phyloP scores from a whole-genome alignment of 306 rosid species.

The Mimosa bimucronata region DNA sequence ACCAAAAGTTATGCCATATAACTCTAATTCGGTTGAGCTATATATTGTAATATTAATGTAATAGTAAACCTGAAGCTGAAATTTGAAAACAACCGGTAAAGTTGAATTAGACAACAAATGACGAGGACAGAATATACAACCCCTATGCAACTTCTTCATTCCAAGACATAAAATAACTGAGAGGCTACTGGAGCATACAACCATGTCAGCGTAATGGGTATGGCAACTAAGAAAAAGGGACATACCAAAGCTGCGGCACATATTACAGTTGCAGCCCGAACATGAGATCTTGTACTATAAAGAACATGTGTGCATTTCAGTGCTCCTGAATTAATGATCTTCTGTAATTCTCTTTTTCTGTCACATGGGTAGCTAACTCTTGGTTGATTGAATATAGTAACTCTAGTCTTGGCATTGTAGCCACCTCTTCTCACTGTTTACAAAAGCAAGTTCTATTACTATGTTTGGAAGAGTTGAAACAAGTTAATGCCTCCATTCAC shows the following conservation, averaged over 20 bases:
- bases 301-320: constrained; percentile 24
- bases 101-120: not conserved
- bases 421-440: constrained; percentile 41
- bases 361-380: not conserved
- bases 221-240: not conserved
- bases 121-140: constrained; percentile 2
- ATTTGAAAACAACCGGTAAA: not conserved
- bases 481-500: constrained; percentile 7
- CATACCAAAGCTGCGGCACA: constrained; percentile 59
- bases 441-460: constrained; percentile 25
- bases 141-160: not conserved
- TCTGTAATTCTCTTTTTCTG: constrained; percentile 22
- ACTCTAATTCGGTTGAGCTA: not conserved
- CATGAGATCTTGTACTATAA: constrained; percentile 35
- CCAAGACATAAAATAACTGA: constrained; percentile 8
- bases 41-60: not conserved
- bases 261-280: constrained; percentile 40
- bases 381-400: constrained; percentile 27
- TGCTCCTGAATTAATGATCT: constrained; percentile 25
- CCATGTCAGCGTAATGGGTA: constrained; percentile 4
- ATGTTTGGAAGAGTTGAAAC: constrained; percentile 6
- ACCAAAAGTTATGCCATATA: not conserved
- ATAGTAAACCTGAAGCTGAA: not conserved
- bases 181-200: not conserved
- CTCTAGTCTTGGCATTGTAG: constrained; percentile 19